phyloP scores from a whole-genome alignment of 2,329 filamentous ascomycete species.

The Fragosphaeria purpurea region DNA sequence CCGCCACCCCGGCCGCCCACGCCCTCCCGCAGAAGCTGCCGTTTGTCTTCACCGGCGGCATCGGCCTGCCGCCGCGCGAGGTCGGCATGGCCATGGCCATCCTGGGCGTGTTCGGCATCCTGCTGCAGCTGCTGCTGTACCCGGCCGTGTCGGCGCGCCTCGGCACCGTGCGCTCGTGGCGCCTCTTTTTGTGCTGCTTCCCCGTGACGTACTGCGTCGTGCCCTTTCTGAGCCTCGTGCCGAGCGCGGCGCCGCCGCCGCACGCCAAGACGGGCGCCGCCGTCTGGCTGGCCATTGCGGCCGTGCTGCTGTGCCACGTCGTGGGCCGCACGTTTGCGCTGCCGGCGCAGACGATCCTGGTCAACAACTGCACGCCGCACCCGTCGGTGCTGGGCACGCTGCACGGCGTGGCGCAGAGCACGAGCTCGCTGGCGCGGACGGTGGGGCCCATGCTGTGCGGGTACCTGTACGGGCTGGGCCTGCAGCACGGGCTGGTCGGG shows the following conservation, averaged over 20 bases:
- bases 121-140: conserved; percentile 62
- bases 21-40: conserved; percentile 32
- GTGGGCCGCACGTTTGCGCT: conserved; percentile 60
- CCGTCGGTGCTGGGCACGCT: conserved; percentile 48
- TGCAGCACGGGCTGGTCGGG: conserved; percentile 47
- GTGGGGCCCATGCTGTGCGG: conserved; percentile 52
- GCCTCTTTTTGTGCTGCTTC: conserved; percentile 59
- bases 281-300: conserved; percentile 56
- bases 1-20: conserved; percentile 10
- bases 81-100: conserved; percentile 73
- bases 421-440: conserved; percentile 47
- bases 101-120: conserved; percentile 65
- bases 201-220: conserved; percentile 59
- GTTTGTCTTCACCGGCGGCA: conserved; percentile 61
- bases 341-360: conserved; percentile 47
- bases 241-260: conserved; percentile 40
- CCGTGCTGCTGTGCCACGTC: conserved; percentile 58
- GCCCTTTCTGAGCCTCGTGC: conserved; percentile 62
- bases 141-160: conserved; percentile 55
- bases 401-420: conserved; percentile 47
- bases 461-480: conserved; percentile 48
- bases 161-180: conserved; percentile 59
- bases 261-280: conserved; percentile 40
- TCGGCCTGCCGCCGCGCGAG: conserved; percentile 60
- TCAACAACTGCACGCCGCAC: conserved; percentile 51